phyloP scores from a whole-genome alignment of 371 early-diverging fungal species.

The Rhizomucor pusillus region DNA sequence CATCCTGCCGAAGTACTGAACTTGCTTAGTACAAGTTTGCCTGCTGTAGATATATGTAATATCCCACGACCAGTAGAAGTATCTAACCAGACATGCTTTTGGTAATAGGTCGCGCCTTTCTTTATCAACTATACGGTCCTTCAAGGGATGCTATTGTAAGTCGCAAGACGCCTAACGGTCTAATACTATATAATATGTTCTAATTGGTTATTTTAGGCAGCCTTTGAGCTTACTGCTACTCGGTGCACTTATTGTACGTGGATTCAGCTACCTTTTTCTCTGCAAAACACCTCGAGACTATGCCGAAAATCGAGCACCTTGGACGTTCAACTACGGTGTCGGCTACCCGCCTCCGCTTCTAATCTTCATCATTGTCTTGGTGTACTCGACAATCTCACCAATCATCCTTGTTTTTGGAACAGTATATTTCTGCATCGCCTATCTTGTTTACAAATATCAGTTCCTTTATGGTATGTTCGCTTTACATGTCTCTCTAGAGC shows the following conservation, averaged over 20 bases:
- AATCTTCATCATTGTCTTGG: conserved; percentile 83
- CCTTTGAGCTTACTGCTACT: conserved; percentile 68
- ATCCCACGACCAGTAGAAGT: neutral
- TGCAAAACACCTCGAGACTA: conserved; percentile 73
- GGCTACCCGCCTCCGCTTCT: conserved; percentile 67
- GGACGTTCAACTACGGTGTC: conserved; percentile 58
- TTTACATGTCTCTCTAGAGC: no score
- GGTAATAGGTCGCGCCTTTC: conserved; percentile 67
- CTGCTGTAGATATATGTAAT: conserved; percentile 28
- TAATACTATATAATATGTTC: neutral
- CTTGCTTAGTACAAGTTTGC: conserved; percentile 57
- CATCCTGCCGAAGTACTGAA: conserved; percentile 59
- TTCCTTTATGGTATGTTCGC: conserved; percentile 63
- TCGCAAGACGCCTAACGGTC: neutral
- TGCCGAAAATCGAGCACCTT: conserved; percentile 58
- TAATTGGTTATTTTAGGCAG: conserved; percentile 26
- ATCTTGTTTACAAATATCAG: conserved; percentile 84
- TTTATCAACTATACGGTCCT: conserved; percentile 76
- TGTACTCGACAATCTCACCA: conserved; percentile 87
- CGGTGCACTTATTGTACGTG: conserved; percentile 41
- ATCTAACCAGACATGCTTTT: neutral
- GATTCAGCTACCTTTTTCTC: conserved; percentile 41
- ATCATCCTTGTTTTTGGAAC: conserved; percentile 78
- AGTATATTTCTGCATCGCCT: conserved; percentile 74
- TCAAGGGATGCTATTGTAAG: conserved; percentile 59